A percentile compares a stretch with the other conserved stretches of the same genome.
Evolutionary conservation across 352 stramenopile genomes (phyloP).

Genomic region (Phytophthora ohioensis): DNA sequence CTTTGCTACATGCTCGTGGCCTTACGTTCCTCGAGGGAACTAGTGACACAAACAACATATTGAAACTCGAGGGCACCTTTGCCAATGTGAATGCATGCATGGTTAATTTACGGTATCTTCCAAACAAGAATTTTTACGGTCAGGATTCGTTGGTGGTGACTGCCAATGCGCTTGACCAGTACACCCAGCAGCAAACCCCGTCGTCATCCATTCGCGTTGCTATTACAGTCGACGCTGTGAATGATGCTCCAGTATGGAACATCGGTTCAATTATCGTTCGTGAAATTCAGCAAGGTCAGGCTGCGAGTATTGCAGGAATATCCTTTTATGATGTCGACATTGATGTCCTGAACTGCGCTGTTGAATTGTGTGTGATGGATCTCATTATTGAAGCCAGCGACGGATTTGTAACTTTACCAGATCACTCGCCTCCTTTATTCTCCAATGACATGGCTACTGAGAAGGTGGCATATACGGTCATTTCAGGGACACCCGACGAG

Average conservation of each 20-base stretch:
- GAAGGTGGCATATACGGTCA: slow-evolving; percentile 36
- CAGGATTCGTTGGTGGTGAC: slow-evolving; percentile 51
- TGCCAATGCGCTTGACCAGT: slow-evolving; percentile 56
- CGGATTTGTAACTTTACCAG: slow-evolving; percentile 50
- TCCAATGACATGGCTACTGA: slow-evolving; percentile 25
- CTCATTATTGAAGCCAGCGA: slow-evolving; percentile 57
- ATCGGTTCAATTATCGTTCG: slow-evolving; percentile 31
- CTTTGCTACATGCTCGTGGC: slow-evolving; percentile 22
- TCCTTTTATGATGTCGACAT: slow-evolving; percentile 62
- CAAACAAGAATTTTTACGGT: slow-evolving; percentile 51
- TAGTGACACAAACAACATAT: slow-evolving; percentile 3
- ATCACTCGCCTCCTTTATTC: slow-evolving; percentile 21
- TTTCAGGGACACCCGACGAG: slow-evolving; percentile 42
- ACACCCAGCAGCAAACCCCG: slow-evolving; percentile 47
- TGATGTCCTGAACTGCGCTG: slow-evolving; percentile 22
- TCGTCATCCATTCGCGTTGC: slow-evolving; percentile 33
- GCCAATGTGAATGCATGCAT: slow-evolving; percentile 54
- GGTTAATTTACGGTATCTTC: slow-evolving; percentile 50
- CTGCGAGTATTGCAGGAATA: slow-evolving; percentile 48
- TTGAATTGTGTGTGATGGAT: slow-evolving; percentile 55
- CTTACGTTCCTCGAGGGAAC: slow-evolving; percentile 40
- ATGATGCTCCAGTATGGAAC: slow-evolving; percentile 69
- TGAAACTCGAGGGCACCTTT: slow-evolving; percentile 50
- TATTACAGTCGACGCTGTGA: slow-evolving; percentile 59
- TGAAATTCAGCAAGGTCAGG: slow-evolving; percentile 34